Conservation (phyloP, 2,329 filamentous ascomycete genomes). For the Trichoderma guizhouense region DNA sequence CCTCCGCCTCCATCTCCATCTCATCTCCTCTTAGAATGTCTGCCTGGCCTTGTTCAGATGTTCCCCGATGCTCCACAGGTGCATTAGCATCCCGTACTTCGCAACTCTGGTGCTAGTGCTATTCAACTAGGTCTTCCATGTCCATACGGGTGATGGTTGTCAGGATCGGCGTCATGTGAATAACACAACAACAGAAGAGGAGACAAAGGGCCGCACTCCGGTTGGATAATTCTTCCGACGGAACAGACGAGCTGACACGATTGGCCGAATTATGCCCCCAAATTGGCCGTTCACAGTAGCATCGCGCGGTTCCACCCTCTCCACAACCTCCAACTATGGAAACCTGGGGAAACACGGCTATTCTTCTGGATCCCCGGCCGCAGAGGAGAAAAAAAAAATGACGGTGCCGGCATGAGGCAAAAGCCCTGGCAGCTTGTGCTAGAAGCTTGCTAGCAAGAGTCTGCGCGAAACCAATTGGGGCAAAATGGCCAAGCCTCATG, state of each 20-base stretch:
- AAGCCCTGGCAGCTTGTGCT: not conserved
- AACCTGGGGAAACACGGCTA: conserved; percentile 8
- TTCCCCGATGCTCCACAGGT: not conserved
- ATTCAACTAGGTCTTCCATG: not conserved
- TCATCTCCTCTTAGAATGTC: not conserved
- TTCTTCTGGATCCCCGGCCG: not conserved
- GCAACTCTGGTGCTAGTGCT: not conserved
- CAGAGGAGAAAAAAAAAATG: not conserved
- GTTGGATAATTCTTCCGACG: conserved; percentile 13
- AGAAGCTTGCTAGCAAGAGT: not conserved
- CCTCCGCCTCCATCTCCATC: not conserved
- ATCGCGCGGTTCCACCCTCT: not conserved
- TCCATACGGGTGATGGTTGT: not conserved
- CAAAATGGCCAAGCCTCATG: conserved; percentile 5
- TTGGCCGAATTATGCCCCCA: not conserved
- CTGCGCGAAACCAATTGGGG: not conserved
- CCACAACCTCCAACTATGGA: not conserved
- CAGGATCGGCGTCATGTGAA: not conserved
- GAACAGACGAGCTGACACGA: not conserved
- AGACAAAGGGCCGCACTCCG: not conserved
- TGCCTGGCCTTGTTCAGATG: not conserved
- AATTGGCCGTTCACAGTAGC: not conserved
- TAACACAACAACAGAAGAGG: no score
- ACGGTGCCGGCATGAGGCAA: conserved; percentile 2
- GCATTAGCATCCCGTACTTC: not conserved